phyloP scores from a whole-genome alignment of 306 rosid species.

The Acacia crassicarpa region DNA sequence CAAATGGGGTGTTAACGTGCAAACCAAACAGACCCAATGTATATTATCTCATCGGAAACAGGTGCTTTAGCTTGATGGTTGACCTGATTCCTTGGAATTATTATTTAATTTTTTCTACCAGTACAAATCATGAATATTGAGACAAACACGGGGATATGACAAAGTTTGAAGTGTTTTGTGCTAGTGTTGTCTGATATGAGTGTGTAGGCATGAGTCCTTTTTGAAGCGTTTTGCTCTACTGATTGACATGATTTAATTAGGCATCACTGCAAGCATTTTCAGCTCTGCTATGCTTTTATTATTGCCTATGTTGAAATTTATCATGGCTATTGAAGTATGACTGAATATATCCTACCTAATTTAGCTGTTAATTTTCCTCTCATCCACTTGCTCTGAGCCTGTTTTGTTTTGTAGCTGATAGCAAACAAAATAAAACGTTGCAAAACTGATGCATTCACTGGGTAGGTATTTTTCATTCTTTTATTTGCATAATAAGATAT shows the following conservation, averaged over 20 bases:
- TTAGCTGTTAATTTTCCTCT: conserved; percentile 22
- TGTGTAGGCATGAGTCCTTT: neutral
- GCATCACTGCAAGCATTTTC: conserved; percentile 2
- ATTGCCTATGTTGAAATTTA: conserved; percentile 6
- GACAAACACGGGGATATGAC: neutral
- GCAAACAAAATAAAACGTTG: conserved; percentile 94
- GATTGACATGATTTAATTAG: neutral
- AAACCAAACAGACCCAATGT: too few relatives aligned
- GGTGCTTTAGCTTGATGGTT: neutral
- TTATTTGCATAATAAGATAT: conserved; percentile 31
- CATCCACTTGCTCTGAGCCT: conserved; percentile 39
- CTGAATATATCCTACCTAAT: conserved; percentile 1
- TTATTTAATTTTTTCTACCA: neutral
- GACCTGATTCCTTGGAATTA: neutral
- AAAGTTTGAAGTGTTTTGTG: too few relatives aligned
- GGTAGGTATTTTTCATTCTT: conserved; percentile 54
- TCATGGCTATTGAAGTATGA: neutral
- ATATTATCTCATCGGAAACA: neutral
- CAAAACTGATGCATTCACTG: conserved; percentile 85
- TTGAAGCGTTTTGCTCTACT: neutral
- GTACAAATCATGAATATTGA: neutral
- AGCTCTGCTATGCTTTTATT: conserved; percentile 15
- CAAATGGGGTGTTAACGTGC: too few relatives aligned
- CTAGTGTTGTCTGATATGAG: too few relatives aligned
- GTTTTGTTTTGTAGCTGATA: conserved; percentile 65